Evolutionary conservation across 164 flowering plant species (phyloP), one percentile per base, ranked within the genome.

Genomic region (Buxus sempervirens): DNA sequence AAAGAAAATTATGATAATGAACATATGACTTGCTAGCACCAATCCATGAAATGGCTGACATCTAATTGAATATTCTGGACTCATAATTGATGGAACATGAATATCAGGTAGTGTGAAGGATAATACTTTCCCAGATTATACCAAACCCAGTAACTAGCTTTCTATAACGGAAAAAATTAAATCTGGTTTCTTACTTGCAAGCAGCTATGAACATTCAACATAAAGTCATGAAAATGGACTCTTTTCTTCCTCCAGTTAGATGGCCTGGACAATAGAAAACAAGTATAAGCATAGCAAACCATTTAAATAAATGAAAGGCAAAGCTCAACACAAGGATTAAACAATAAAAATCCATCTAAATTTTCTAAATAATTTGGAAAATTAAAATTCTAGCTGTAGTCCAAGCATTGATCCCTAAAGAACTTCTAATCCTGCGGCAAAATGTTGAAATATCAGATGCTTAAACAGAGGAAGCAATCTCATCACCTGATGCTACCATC

Each of bases 191-290:
- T 85, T 82, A 90, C 98, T 78, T 86, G 96, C 75, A 96, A 79
- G 64, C 92, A 86, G 82, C 93, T 90, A 74, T 96, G 99, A 57
- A 96, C 95, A 82, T 72, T 83, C 77, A 96, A 80, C 99, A 92
- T 96, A 79, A 93, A 93, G 82, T 96, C 99, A 71, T 96, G 99
- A 79, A 93, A 96, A 86, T 96, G 99, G 60, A 93, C 89, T 75
- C 99, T 83, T 81, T 82, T 89, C 72, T 89, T 96, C 78, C 97
- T 88, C 99, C 99, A 96, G 71, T 76, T 87, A 64, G 71, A 53
- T 51, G 98, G 97, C 76, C 97, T 92, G 87, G 38, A 28, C 53
- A 71, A 22, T 27, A 60, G 51, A 72, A 61, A 55, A 21, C 16
- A 45, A 45, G 51, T 10, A 18, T 13, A 54, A 12, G 20, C 36